A percentile compares a stretch with the other conserved stretches of the same genome.
These are phyloP conservation scores for Penicillium steckii DNA, from an alignment of 495 filamentous ascomycete genomes.

Conservation along the genomic window DNA sequence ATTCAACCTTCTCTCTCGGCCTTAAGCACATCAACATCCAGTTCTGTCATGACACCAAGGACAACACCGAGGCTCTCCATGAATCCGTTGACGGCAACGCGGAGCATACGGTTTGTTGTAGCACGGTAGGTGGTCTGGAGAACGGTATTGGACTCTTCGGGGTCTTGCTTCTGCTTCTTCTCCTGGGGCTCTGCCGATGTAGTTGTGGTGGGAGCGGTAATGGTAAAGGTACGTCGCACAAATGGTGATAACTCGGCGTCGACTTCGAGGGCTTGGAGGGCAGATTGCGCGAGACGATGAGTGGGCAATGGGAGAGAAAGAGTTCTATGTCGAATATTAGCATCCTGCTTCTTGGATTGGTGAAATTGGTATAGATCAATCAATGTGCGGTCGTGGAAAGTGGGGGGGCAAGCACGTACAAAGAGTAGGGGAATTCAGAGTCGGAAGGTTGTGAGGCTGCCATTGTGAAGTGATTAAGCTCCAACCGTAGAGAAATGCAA, in stretches of 20 bases:
- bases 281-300: conserved; percentile 72
- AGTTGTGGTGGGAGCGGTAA: conserved; percentile 36
- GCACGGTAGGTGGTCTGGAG: conserved; percentile 79
- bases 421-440: conserved; percentile 65
- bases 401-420: conserved; percentile 49
- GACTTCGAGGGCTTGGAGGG: conserved; percentile 74
- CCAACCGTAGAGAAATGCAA: too few species aligned
- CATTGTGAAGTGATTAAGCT: conserved; percentile 6
- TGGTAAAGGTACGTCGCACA: conserved; percentile 69
- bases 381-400: not conserved
- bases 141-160: conserved; percentile 50
- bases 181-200: conserved; percentile 21
- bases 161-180: conserved; percentile 27
- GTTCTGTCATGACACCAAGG: conserved; percentile 79
- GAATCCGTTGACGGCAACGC: conserved; percentile 97
- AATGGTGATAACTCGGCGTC: conserved; percentile 85
- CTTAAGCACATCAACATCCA: conserved; percentile 80
- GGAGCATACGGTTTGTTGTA: conserved; percentile 92
- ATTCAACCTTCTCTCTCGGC: conserved; percentile 30
- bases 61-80: conserved; percentile 87
- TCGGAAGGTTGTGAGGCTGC: conserved; percentile 35
- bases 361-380: not conserved
- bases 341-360: not conserved
- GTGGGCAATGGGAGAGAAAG: conserved; percentile 84
- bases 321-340: conserved; percentile 48